Conservation (phyloP, 371 early-diverging fungal species). For the Apophysomyces trapeziformis region DNA sequence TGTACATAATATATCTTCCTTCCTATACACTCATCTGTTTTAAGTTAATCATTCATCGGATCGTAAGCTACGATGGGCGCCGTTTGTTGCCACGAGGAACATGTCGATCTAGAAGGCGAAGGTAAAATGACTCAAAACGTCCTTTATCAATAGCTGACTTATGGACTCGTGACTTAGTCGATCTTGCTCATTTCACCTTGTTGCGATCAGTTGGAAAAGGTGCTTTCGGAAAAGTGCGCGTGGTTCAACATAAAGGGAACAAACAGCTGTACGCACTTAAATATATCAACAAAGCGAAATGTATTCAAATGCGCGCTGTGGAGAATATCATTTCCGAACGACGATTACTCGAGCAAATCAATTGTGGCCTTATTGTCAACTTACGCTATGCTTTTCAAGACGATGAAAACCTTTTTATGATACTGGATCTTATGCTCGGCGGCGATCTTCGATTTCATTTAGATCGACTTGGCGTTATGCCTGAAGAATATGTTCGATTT, state of each 20-base stretch:
- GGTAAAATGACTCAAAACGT: constrained; percentile 24
- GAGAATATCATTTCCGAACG: constrained; percentile 61
- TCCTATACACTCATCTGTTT: not conserved
- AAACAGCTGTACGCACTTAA: constrained; percentile 59
- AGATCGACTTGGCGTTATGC: constrained; percentile 60
- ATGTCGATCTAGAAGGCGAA: constrained; percentile 47
- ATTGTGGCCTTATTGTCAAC: constrained; percentile 60
- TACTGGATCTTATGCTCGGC: constrained; percentile 79
- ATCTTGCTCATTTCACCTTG: constrained; percentile 66
- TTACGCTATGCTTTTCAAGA: constrained; percentile 82
- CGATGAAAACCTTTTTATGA: constrained; percentile 79
- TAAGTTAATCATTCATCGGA: constrained; percentile 6
- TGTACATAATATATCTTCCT: constrained; percentile 5
- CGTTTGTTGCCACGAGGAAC: constrained; percentile 46
- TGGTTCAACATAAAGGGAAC: constrained; percentile 80
- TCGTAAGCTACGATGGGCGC: constrained; percentile 36
- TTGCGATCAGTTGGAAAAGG: constrained; percentile 73
- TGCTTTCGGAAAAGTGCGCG: constrained; percentile 81
- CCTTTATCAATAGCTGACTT: constrained; percentile 6
- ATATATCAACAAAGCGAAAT: constrained; percentile 61
- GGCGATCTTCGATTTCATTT: constrained; percentile 87
- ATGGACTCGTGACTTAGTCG: constrained; percentile 37
- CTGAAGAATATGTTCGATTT: constrained; percentile 74
- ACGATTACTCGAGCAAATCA: constrained; percentile 50
- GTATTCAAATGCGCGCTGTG: constrained; percentile 58